Base-by-base conservation (phyloP, 345 rosid species). In the Bruguiera parviflora region DNA sequence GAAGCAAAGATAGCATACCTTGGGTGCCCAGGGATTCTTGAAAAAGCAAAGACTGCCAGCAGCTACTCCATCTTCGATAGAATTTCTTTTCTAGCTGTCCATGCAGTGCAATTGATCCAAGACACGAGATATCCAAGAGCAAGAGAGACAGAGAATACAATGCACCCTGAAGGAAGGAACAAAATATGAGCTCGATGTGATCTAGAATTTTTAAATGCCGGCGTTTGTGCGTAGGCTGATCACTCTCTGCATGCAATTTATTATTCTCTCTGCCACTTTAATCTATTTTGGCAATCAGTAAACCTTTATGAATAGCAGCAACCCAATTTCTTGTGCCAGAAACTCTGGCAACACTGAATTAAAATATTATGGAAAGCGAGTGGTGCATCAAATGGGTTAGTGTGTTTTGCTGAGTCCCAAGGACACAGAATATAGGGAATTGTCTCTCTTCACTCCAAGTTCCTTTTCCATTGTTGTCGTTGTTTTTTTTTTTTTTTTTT, bases 381-480 rank as follows among this genome's bases (percentile, higher is more conserved):
- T 55, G 59, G 11, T 0, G 49, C 49, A 43, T 43, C 49, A 43
- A 43, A 24, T 21, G 24, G 29, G 28, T 15, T 22, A 27, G 59
- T 27, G 49, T 43, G 49, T 43, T 43, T 55, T 55, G 59, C 22
- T 10, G 59, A 21, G 59, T 55, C 59, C 59, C 59, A 15, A 55
- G 73, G 80, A 80, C 80, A 80, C 75, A 79, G 75, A 82, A 80
- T 77, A 81, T 73, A 52, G 80, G 81, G 73, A 77, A 83, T 69
- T 75, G 77, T 24, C 73, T 66, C 78, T 59, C 24, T 20, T 65
- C 70, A n/a, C 25, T 51, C 37, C 5, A 28, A 22, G 72, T 65
- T 57, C 47, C 35, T 68, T 63, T 76, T 70, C 63, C 46, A 22
- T 22, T 22, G 29, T 15, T 49, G 43, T 24, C 32, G 18, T 24